These are phyloP conservation scores for Glebionis coronaria DNA, from an alignment of 129 eudicot species.

Conservation along the genomic window DNA sequence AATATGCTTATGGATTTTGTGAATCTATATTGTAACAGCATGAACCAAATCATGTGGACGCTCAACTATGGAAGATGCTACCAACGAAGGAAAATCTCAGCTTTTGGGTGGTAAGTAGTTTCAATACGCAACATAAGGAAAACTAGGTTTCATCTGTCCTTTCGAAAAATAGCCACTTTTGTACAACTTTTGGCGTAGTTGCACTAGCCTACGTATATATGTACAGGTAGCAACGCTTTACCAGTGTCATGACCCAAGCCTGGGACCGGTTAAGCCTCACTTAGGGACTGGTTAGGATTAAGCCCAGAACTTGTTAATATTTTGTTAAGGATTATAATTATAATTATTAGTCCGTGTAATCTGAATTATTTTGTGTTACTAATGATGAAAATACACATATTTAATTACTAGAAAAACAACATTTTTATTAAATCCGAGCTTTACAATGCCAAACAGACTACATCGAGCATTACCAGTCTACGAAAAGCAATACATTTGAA, in stretches of 20 bases:
- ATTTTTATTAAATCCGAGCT: background rate
- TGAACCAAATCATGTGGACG: background rate
- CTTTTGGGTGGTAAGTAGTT: background rate
- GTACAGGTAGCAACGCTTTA: background rate
- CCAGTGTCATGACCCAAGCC: background rate
- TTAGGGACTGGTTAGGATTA: too few relatives aligned
- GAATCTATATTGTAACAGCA: background rate
- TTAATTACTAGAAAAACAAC: background rate
- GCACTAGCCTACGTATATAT: background rate
- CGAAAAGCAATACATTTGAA: slow-evolving; percentile 21
- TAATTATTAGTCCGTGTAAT: too few relatives aligned
- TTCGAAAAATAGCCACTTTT: background rate
- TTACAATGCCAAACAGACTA: slow-evolving; percentile 14
- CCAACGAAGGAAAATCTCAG: background rate
- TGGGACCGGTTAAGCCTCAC: too few relatives aligned
- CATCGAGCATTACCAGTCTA: slow-evolving; percentile 26
- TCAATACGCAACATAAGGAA: background rate
- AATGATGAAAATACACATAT: background rate
- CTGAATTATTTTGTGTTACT: too few relatives aligned
- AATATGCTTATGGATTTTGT: background rate
- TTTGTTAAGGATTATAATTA: too few relatives aligned
- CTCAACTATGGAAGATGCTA: background rate
- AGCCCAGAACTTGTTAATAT: too few relatives aligned
- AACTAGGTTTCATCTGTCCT: background rate
- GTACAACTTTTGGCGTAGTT: background rate